phyloP scores from a whole-genome alignment of 2,329 filamentous ascomycete genomes.

The Colletotrichum salicis region DNA sequence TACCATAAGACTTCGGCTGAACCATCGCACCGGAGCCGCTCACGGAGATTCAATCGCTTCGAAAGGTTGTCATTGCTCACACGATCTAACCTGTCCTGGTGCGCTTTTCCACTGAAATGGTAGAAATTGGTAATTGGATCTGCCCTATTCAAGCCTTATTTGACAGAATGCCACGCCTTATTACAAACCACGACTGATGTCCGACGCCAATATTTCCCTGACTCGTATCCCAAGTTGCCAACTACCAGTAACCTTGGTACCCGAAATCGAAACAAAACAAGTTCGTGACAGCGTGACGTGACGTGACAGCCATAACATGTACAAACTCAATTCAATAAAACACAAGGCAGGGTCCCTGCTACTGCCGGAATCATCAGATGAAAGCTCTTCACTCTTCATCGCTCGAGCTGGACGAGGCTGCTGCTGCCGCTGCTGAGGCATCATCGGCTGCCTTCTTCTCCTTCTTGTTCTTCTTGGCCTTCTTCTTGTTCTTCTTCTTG shows the following conservation, averaged over 20 bases:
- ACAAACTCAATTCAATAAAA: neutral
- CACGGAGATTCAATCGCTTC: neutral
- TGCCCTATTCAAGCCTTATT: neutral
- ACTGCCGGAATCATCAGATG: neutral
- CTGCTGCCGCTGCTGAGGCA: neutral
- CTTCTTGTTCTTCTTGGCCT: constrained; percentile 28
- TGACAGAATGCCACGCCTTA: neutral
- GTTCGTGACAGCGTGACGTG: neutral
- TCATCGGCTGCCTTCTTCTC: constrained; percentile 8
- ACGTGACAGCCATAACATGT: constrained; percentile 4
- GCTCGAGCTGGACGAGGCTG: constrained; percentile 19
- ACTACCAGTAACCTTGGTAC: neutral
- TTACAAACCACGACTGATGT: constrained; percentile 18
- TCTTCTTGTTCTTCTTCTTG: constrained; percentile 12
- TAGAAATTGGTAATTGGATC: constrained; percentile 5
- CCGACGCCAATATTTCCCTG: constrained; percentile 11
- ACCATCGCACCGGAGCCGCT: constrained; percentile 19
- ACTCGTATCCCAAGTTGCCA: neutral
- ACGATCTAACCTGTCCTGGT: neutral
- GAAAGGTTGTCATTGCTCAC: neutral
- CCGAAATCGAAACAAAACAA: neutral
- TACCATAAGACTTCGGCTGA: neutral
- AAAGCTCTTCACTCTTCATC: constrained; percentile 26
- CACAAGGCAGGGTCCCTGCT: neutral
- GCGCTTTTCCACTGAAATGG: neutral